Conservation (phyloP, 306 rosid species). For the Castanopsis chinensis region DNA sequence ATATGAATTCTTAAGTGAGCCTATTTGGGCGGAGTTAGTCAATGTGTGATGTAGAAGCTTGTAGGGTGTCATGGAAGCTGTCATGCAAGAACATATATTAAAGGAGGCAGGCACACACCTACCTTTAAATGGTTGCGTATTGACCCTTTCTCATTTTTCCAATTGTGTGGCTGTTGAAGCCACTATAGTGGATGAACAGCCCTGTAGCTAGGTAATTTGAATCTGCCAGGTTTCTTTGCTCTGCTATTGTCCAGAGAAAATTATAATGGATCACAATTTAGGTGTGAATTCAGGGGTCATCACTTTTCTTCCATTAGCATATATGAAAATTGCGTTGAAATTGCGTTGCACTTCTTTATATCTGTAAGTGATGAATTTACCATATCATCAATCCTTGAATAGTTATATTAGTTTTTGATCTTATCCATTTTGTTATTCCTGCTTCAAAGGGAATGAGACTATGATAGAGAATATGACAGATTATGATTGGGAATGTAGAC, state of each 20-base stretch:
- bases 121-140: no score
- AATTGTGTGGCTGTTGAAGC: not conserved
- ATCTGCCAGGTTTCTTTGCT: not conserved
- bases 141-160: no score
- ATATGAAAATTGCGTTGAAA: not conserved
- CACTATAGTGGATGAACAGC: not conserved
- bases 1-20: not conserved
- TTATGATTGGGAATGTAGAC: no score
- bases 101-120: not conserved
- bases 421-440: not conserved
- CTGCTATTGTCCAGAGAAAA: slow-evolving; percentile 99
- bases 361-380: not conserved
- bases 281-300: not conserved
- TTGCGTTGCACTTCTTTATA: not conserved
- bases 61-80: not conserved
- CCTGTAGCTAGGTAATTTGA: not conserved
- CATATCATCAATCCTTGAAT: not conserved
- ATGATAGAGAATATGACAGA: slow-evolving; percentile 69
- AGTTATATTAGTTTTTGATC: not conserved
- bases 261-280: slow-evolving; percentile 76
- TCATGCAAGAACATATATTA: not conserved
- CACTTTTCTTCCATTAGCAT: not conserved
- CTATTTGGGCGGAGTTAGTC: not conserved
- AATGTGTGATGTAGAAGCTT: not conserved
- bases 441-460: slow-evolving; percentile 74